Base-by-base conservation (phyloP, 805 yeast genomes). In the Candida khao-thaluensis region DNA sequence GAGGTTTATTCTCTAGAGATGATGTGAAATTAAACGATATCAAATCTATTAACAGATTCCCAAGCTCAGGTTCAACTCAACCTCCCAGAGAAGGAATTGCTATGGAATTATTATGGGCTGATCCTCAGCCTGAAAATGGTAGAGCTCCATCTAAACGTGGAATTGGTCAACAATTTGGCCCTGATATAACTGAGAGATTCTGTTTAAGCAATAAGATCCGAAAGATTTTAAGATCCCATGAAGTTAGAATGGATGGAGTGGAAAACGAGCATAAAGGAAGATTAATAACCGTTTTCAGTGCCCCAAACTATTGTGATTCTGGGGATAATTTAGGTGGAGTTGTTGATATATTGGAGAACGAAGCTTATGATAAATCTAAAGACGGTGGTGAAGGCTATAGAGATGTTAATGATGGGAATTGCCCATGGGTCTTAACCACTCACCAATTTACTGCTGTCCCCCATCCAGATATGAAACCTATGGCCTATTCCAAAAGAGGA, bases 51-150 rank as follows among this genome's bases (percentile, higher is more conserved):
- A 76, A 88, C 49, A 72, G 96, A 41, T 83, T 85, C 57, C 71
- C 74, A 7, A 48, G 54, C 30, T 58, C 64, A 2, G 72, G 72
- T 1, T 59, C 68, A 14, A 70, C 78, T 16, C 96, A 87, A 62
- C 98, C 98, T 17, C 91, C 95, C 31, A 77, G 82, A 51, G 87
- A 85, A 37, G 98, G 98, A 7, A 70, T 88, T 24, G 95, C 91
- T 61, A 93, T 91, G 97, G 99, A 93, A 56, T 71, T 93, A 56
- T 69, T 93, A 44, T 93, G 99, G 99, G 87, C 97, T 0, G 99
- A 93, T 62, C 99, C 99, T 1, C 97, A 89, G 60, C 69, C 70
- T 0, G 71, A 66, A 10, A 65, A 76, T 14, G 99, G 98, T 5
- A 75, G 95, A 24, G 78, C 88, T 1, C 87, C 93, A 4, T 85